Conservation (phyloP, 768 basidiomycete species). For the Pleurotus citrinopileatus region DNA sequence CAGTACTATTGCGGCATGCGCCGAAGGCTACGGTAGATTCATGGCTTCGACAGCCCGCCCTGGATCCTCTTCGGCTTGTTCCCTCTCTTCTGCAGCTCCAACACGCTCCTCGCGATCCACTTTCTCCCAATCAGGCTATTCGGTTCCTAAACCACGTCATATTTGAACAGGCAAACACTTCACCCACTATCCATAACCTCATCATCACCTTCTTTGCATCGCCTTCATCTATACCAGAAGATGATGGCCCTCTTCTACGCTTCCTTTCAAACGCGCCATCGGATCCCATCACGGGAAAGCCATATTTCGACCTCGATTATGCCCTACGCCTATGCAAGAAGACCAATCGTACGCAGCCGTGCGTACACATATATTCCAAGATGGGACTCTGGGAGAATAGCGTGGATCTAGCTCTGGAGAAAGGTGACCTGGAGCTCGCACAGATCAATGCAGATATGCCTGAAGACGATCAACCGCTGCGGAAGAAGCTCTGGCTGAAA, state of each 20-base stretch:
- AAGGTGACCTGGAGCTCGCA: constrained; percentile 93
- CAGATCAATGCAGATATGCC: constrained; percentile 95
- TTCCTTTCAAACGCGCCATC: constrained; percentile 82
- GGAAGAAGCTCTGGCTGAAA: constrained; percentile 97
- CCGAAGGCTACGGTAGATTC: constrained; percentile 91
- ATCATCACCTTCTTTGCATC: constrained; percentile 84
- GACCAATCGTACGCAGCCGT: constrained; percentile 77
- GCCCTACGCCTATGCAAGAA: constrained; percentile 90
- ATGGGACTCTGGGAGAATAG: constrained; percentile 97
- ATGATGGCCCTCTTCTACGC: constrained; percentile 75
- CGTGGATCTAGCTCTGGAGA: constrained; percentile 91
- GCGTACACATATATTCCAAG: constrained; percentile 95
- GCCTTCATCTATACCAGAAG: constrained; percentile 42
- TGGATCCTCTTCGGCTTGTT: constrained; percentile 83
- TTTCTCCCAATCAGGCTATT: constrained; percentile 81
- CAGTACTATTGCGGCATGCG: constrained; percentile 81
- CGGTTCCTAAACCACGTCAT: constrained; percentile 86
- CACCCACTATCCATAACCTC: constrained; percentile 90
- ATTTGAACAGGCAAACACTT: constrained; percentile 76
- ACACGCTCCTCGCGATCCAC: constrained; percentile 65
- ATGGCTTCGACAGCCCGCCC: constrained; percentile 79
- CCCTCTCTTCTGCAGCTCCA: constrained; percentile 86
- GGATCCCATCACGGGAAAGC: constrained; percentile 78
- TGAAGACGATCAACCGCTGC: constrained; percentile 79
- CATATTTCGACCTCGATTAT: constrained; percentile 97